phyloP scores from a whole-genome alignment of 768 basidiomycete genomes.

The Pisolithus marmoratus region DNA sequence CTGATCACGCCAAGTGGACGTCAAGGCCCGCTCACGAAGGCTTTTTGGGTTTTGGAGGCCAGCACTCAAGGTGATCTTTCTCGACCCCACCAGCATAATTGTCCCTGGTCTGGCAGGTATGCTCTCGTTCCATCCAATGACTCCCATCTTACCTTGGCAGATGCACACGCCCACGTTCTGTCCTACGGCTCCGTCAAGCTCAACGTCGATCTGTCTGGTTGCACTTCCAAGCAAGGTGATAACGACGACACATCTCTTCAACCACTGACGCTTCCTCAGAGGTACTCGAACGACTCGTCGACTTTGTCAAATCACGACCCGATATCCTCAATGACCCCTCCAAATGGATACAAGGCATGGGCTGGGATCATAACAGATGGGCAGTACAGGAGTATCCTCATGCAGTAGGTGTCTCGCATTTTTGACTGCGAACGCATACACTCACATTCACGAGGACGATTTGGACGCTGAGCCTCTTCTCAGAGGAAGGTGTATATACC shows the following conservation, averaged over 20 bases:
- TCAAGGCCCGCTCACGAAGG: slow-evolving; percentile 16
- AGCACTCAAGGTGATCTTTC: slow-evolving; percentile 15
- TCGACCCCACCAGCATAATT: slow-evolving; percentile 40
- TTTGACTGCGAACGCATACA: not conserved
- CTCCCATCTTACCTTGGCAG: slow-evolving; percentile 27
- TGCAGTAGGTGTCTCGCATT: slow-evolving; percentile 42
- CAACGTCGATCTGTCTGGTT: slow-evolving; percentile 55
- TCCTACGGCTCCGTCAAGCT: slow-evolving; percentile 61
- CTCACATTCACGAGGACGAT: slow-evolving; percentile 46
- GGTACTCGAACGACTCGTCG: slow-evolving; percentile 53
- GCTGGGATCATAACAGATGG: slow-evolving; percentile 94
- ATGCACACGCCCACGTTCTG: slow-evolving; percentile 77
- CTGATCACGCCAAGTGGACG: slow-evolving; percentile 11
- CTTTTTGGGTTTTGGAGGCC: slow-evolving; percentile 12
- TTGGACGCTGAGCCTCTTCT: slow-evolving; percentile 67
- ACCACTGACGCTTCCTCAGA: slow-evolving; percentile 34
- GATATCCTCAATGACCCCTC: slow-evolving; percentile 47
- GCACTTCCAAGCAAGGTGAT: slow-evolving; percentile 54
- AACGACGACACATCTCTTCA: not conserved
- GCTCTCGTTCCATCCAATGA: not conserved
- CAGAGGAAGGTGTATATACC: slow-evolving; percentile 60
- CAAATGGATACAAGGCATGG: slow-evolving; percentile 78
- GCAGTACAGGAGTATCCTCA: slow-evolving; percentile 57
- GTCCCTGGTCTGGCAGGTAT: slow-evolving; percentile 75
- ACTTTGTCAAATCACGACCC: slow-evolving; percentile 53